Conservation (phyloP, 192 early-diverging fungal genomes). For the Coemansia furcata region DNA sequence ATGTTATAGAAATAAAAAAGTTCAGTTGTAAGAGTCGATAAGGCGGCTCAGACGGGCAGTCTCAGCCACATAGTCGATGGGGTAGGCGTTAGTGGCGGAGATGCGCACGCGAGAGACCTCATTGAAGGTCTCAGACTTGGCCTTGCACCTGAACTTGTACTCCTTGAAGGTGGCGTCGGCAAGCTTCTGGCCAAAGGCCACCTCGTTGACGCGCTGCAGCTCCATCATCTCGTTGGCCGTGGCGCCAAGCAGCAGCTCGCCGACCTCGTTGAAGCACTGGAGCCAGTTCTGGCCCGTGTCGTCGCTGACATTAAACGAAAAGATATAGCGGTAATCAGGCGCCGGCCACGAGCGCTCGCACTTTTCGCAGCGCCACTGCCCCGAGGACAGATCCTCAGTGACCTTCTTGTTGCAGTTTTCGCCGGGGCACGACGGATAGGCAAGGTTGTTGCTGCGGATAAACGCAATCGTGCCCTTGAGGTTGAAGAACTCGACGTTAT, state of each 20-base stretch:
- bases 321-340: conserved; percentile 83
- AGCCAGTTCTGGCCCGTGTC: conserved; percentile 79
- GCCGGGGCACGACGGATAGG: conserved; percentile 84
- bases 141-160: conserved; percentile 72
- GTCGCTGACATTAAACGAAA: conserved; percentile 70
- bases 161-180: conserved; percentile 63
- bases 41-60: conserved; percentile 45
- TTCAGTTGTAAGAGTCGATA: conserved; percentile 40
- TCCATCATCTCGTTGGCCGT: conserved; percentile 66
- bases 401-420: conserved; percentile 89
- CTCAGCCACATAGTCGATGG: conserved; percentile 64
- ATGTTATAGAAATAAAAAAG: conserved; percentile 1
- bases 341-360: conserved; percentile 67
- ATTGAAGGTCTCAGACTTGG: conserved; percentile 81
- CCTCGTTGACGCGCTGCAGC: conserved; percentile 55
- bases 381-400: conserved; percentile 52
- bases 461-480: conserved; percentile 69
- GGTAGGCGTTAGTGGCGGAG: conserved; percentile 43
- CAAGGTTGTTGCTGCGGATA: conserved; percentile 62
- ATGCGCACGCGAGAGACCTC: conserved; percentile 57
- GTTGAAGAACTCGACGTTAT: conserved; percentile 74
- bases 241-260: conserved; percentile 62
- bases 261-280: conserved; percentile 84
- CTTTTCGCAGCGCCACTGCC: conserved; percentile 89
- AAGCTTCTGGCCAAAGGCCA: conserved; percentile 54